Conservation (phyloP, 192 early-diverging fungal species). For the Coemansia sp. region DNA sequence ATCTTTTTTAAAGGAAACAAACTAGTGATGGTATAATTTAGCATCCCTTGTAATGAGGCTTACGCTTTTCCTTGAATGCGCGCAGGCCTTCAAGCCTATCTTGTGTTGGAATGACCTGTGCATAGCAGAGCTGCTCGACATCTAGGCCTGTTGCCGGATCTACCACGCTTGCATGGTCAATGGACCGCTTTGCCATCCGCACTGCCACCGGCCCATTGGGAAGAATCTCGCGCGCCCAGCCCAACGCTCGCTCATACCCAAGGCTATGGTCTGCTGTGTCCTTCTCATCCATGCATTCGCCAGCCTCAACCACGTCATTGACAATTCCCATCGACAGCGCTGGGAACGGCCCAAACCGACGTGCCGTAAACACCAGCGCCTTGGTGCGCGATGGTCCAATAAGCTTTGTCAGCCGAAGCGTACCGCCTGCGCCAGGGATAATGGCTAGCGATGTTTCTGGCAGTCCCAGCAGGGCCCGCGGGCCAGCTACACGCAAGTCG, state of each 20-base stretch:
- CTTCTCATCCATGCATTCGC: slow-evolving; percentile 23
- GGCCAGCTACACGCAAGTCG: slow-evolving; percentile 85
- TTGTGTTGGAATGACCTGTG: slow-evolving; percentile 89
- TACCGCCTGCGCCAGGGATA: slow-evolving; percentile 97
- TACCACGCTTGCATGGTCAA: slow-evolving; percentile 76
- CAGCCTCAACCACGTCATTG: slow-evolving; percentile 55
- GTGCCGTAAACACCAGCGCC: slow-evolving; percentile 89
- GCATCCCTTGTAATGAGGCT: slow-evolving; percentile 73
- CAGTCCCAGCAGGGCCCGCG: slow-evolving; percentile 77
- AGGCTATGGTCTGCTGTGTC: slow-evolving; percentile 28
- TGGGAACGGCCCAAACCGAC: slow-evolving; percentile 61
- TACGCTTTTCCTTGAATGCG: slow-evolving; percentile 82
- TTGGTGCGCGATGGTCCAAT: slow-evolving; percentile 88
- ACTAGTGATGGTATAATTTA: not conserved
- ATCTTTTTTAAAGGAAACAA: not conserved
- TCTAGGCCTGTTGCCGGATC: slow-evolving; percentile 86
- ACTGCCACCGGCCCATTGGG: slow-evolving; percentile 84
- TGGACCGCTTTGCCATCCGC: slow-evolving; percentile 87
- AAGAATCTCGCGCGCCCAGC: slow-evolving; percentile 75
- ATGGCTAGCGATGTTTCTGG: slow-evolving; percentile 93
- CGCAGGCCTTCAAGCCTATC: slow-evolving; percentile 87
- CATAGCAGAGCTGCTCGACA: slow-evolving; percentile 93
- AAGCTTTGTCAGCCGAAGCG: slow-evolving; percentile 83
- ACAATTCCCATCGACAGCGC: slow-evolving; percentile 76
- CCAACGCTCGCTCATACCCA: slow-evolving; percentile 68